Base-by-base conservation (phyloP, 345 rosid species). In the Microthlaspi erraticum region DNA sequence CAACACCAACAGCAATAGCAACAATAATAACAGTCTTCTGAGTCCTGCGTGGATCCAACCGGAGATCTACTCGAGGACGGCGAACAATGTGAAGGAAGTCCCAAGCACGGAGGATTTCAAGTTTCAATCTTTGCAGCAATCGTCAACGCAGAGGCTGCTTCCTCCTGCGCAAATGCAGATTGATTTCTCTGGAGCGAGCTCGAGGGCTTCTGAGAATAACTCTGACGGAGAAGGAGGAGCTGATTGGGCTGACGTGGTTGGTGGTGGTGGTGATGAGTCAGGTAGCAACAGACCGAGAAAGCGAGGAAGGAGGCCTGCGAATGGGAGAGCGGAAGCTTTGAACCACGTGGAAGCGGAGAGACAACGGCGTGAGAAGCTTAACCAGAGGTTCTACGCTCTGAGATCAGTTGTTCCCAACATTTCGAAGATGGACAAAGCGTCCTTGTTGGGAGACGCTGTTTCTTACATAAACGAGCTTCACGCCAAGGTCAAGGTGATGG, bases 381-480 rank as follows among this genome's bases (percentile, higher is more conserved):
- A 92, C 67, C 86, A 83, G 44, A 80, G 96, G 3, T 92, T 89
- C 76, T 88, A 85, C 32, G 84, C 93, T 0, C 83, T 92, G 9
- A 80, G 98, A 17, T 86, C 98, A 0, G 96, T 86, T 10, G 98
- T 92, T 48, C 96, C 98, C 6, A 89, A 88, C 54, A 91, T 92
- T 12, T 89, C 96, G 0, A 92, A 86, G 70, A 89, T 92, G 98
- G 98, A 92, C 71, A 92, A 85, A 77, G 98, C 94, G 0, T 89
- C 98, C 2, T 66, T 92, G 14, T 81, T 92, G 3, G 83, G 86
- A 0, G 96, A 92, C 31, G 91, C 96, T 0, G 89, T 83, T 4
- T 64, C 85, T 45, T 89, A 92, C 64, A 92, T 92, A 46, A 84
- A 84, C 60, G 91, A 92, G 60, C 86, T 92, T 11, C 81, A 75